Conservation (phyloP, 2,329 filamentous ascomycete genomes). For the Boeremia exigua region DNA sequence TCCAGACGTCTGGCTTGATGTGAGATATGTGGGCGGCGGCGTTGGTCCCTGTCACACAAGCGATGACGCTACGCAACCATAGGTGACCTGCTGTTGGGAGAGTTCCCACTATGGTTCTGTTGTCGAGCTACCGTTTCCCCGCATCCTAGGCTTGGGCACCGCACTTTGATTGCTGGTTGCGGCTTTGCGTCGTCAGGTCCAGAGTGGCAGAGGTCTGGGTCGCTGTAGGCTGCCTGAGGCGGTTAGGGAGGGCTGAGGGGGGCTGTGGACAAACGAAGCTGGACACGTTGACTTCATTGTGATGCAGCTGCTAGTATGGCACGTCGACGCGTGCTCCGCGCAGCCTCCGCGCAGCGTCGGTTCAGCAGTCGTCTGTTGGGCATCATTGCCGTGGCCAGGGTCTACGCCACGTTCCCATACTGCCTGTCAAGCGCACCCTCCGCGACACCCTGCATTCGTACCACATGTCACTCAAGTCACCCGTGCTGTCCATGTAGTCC, state of each 20-base stretch:
- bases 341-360: conserved; percentile 11
- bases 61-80: conserved; percentile 4
- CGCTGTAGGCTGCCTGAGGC: background rate
- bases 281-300: conserved; percentile 24
- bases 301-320: conserved; percentile 19
- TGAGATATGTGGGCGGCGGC: background rate
- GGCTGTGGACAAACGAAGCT: conserved; percentile 15
- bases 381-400: conserved; percentile 12
- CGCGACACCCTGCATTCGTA: conserved; percentile 13
- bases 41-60: conserved; percentile 5
- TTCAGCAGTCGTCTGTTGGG: conserved; percentile 19
- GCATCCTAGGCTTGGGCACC: conserved; percentile 14
- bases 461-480: conserved; percentile 1
- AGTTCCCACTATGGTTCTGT: conserved; percentile 10
- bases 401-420: conserved; percentile 18
- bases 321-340: conserved; percentile 10
- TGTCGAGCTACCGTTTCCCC: conserved; percentile 15
- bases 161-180: conserved; percentile 13
- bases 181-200: conserved; percentile 21
- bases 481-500: conserved; percentile 3
- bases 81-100: conserved; percentile 4
- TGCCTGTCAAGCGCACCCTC: conserved; percentile 13
- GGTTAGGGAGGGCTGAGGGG: background rate
- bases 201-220: background rate
- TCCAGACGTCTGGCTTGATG: background rate